A percentile compares a stretch with the other conserved stretches of the same genome.
Conservation (phyloP, 192 early-diverging fungal species). For the Polychytrium aggregatum region DNA sequence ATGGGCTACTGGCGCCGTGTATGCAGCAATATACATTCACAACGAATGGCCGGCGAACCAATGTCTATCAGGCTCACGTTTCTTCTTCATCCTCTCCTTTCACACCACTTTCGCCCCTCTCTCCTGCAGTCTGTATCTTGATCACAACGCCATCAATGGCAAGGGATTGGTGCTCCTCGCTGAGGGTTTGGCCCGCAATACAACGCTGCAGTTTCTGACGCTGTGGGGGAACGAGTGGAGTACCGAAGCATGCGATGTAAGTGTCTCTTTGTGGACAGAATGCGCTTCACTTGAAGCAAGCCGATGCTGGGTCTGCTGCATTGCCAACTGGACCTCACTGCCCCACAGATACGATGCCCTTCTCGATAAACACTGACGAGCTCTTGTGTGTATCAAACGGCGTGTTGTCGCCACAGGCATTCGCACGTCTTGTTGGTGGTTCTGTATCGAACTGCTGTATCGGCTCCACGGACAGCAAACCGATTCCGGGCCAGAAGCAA, state of each 20-base stretch:
- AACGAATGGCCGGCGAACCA: not conserved
- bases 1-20: too few relatives aligned
- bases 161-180: slow-evolving; percentile 25
- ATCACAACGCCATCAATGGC: slow-evolving; percentile 34
- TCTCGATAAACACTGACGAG: slow-evolving; percentile 5
- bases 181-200: slow-evolving; percentile 16
- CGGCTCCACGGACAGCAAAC: too few relatives aligned
- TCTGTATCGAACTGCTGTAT: too few relatives aligned
- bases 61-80: not conserved
- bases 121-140: slow-evolving; percentile 22
- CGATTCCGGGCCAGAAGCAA: too few relatives aligned
- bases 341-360: not conserved
- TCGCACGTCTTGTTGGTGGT: slow-evolving; percentile 24
- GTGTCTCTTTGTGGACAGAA: too few relatives aligned
- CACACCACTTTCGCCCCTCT: not conserved
- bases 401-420: slow-evolving; percentile 11
- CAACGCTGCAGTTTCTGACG: slow-evolving; percentile 9
- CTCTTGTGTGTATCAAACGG: too few relatives aligned
- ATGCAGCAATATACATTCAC: not conserved
- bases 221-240: slow-evolving; percentile 40
- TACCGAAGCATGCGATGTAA: slow-evolving; percentile 28
- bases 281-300: too few relatives aligned
- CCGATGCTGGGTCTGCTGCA: too few relatives aligned
- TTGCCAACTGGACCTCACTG: not conserved
- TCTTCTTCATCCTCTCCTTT: not conserved